Conservation (phyloP, 805 yeast species). For the Cyberlindnera mrakii region DNA sequence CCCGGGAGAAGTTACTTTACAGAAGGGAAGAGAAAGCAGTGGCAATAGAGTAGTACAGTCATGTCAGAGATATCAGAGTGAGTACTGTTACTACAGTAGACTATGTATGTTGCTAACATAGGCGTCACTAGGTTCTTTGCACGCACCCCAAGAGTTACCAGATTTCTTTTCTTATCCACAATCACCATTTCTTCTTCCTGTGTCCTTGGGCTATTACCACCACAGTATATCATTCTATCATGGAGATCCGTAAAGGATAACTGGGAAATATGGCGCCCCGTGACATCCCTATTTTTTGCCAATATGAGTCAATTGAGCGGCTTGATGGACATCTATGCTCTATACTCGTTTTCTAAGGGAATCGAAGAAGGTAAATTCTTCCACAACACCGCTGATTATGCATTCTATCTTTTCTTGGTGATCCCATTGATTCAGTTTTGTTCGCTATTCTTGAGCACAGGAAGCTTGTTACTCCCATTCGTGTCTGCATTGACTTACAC, state of each 20-base stretch:
- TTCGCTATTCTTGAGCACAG: slow-evolving; percentile 26
- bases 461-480: slow-evolving; percentile 32
- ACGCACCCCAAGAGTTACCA: slow-evolving; percentile 53
- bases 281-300: slow-evolving; percentile 44
- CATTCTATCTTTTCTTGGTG: slow-evolving; percentile 45
- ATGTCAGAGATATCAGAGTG: slow-evolving; percentile 2
- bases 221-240: slow-evolving; percentile 12
- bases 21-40: no score
- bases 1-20: no score
- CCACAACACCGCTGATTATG: slow-evolving; percentile 45
- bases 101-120: background rate
- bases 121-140: slow-evolving; percentile 29
- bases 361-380: slow-evolving; percentile 47
- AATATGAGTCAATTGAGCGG: slow-evolving; percentile 38
- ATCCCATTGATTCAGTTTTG: slow-evolving; percentile 40
- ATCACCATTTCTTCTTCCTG: slow-evolving; percentile 38
- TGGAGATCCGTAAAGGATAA: slow-evolving; percentile 27
- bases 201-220: slow-evolving; percentile 25
- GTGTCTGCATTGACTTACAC: slow-evolving; percentile 50
- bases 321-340: slow-evolving; percentile 47
- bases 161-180: slow-evolving; percentile 46
- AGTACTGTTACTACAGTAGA: background rate
- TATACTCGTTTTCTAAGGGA: slow-evolving; percentile 51
- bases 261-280: slow-evolving; percentile 39
- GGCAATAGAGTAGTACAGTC: background rate